Base-by-base conservation (phyloP, 2,329 filamentous ascomycete species). In the Clonostachys byssicola region DNA sequence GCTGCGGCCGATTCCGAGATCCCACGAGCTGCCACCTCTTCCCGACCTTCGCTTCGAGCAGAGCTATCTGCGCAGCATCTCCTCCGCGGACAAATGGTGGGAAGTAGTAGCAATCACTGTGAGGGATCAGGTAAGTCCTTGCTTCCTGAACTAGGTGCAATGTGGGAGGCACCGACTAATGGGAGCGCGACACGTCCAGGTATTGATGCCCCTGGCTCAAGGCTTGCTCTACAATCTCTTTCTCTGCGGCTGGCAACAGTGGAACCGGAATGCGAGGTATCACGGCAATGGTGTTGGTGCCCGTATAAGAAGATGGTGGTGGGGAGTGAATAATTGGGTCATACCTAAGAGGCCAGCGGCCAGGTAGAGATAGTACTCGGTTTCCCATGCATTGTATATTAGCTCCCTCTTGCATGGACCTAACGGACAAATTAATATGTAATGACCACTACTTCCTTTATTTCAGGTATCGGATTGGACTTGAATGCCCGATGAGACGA, bases 1-100 rank as follows among this genome's bases (percentile, higher is more conserved):
- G 6, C 66, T 91, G 45, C 73, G 74, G 40, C 74, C 82, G 42
- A 66, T 74, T 47, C 71, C 71, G 45, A 74, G 72, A 43, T 59
- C 60, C 42, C 65, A 68, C 35, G 65, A 69, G 39, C 71, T 85
- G 47, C 80, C 78, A 33, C 80, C 83, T 9, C 79, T 96, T 60
- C 91, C 92, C 5, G 94, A 99, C 70, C 74, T 99, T 55, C 83
- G 94, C 40, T 97, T 97, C 70, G 94, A 99, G 72, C 94, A 99
- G 78, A 96, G 92, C 75, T 99, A 99, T 67, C 79, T 99, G 47
- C 86, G 88, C 58, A 95, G 91, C 70, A 88, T 99, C 56, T 81
- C 86, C 54, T 77, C 82, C 47, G 90, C 91, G 35, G 81, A 94
- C 54, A 84, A 82, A 20, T 92, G 85, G 83, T 85, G 87, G 72